phyloP scores from a whole-genome alignment of 2,329 filamentous ascomycete genomes.

The Penicillium sp. region DNA sequence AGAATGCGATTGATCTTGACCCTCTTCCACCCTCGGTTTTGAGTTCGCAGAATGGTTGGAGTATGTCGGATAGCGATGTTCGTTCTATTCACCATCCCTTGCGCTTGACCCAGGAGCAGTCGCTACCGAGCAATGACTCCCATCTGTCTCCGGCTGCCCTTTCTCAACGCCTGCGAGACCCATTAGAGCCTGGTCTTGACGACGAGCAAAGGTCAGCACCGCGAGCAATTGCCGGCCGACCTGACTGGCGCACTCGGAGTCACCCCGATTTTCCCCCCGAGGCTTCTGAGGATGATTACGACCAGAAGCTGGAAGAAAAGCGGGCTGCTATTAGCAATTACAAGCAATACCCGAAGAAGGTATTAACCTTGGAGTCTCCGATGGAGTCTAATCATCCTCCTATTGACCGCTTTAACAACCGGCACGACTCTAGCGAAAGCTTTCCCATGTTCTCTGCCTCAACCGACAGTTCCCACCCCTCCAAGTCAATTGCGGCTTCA shows the following conservation, averaged over 20 bases:
- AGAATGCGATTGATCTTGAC: slow-evolving; percentile 43
- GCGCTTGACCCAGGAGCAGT: slow-evolving; percentile 29
- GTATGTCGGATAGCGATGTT: slow-evolving; percentile 33
- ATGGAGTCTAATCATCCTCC: slow-evolving; percentile 36
- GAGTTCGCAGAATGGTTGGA: slow-evolving; percentile 42
- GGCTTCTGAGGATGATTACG: slow-evolving; percentile 42
- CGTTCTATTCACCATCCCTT: slow-evolving; percentile 15
- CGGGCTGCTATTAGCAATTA: slow-evolving; percentile 52
- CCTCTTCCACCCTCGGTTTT: slow-evolving; percentile 50
- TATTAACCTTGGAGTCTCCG: slow-evolving; percentile 53
- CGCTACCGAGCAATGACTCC: slow-evolving; percentile 32
- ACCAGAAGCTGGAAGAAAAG: slow-evolving; percentile 47
- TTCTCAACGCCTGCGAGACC: slow-evolving; percentile 30
- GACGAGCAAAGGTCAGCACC: slow-evolving; percentile 47
- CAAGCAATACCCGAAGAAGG: slow-evolving; percentile 53
- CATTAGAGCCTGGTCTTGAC: slow-evolving; percentile 26
- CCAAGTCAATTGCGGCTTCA: slow-evolving; percentile 57
- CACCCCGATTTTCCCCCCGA: slow-evolving; percentile 33
- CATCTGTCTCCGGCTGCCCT: slow-evolving; percentile 28
- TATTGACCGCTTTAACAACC: slow-evolving; percentile 45
- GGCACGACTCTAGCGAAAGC: slow-evolving; percentile 64
- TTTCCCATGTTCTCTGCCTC: slow-evolving; percentile 68
- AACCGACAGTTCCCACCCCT: slow-evolving; percentile 58
- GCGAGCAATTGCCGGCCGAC: slow-evolving; percentile 43
- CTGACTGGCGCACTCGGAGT: slow-evolving; percentile 42